phyloP scores from a whole-genome alignment of 768 basidiomycete species.

The Vishniacozyma victoriae region DNA sequence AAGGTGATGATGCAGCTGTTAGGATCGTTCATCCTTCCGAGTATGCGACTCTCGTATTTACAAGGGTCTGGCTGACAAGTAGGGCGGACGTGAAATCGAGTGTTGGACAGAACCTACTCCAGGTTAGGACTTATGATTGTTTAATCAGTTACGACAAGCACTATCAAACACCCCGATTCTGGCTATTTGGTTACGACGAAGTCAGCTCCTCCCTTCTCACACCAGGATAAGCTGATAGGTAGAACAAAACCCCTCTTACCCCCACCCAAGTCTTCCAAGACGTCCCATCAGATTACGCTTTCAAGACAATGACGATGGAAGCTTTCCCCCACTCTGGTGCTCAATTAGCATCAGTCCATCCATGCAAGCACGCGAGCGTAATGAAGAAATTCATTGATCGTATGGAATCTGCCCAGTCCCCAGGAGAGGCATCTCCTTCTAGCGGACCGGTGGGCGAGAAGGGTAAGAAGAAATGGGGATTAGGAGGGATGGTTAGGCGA shows the following conservation, averaged over 20 bases:
- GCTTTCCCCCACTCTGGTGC: slow-evolving; percentile 88
- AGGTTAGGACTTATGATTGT: slow-evolving; percentile 97
- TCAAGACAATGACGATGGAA: slow-evolving; percentile 98
- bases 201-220: slow-evolving; percentile 48
- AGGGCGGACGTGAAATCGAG: slow-evolving; percentile 46
- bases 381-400: slow-evolving; percentile 99
- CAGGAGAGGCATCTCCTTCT: slow-evolving; percentile 55
- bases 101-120: slow-evolving; percentile 75
- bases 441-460: slow-evolving; percentile 14
- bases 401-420: slow-evolving; percentile 66
- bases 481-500: slow-evolving; percentile 59
- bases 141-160: slow-evolving; percentile 99
- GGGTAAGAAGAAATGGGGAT: slow-evolving; percentile 64
- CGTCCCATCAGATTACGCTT: slow-evolving; percentile 90
- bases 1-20: slow-evolving; percentile 74
- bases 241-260: slow-evolving; percentile 84
- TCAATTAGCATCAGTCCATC: slow-evolving; percentile 83
- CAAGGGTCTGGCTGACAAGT: slow-evolving; percentile 5
- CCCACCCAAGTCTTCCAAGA: slow-evolving; percentile 94
- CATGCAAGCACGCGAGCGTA: slow-evolving; percentile 96
- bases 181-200: slow-evolving; percentile 97
- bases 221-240: background rate
- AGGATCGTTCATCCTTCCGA: slow-evolving; percentile 32
- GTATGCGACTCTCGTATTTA: slow-evolving; percentile 14
- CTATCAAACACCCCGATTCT: slow-evolving; percentile 96